phyloP scores from a whole-genome alignment of 495 filamentous ascomycete genomes.

The Aspergillus hancockii region DNA sequence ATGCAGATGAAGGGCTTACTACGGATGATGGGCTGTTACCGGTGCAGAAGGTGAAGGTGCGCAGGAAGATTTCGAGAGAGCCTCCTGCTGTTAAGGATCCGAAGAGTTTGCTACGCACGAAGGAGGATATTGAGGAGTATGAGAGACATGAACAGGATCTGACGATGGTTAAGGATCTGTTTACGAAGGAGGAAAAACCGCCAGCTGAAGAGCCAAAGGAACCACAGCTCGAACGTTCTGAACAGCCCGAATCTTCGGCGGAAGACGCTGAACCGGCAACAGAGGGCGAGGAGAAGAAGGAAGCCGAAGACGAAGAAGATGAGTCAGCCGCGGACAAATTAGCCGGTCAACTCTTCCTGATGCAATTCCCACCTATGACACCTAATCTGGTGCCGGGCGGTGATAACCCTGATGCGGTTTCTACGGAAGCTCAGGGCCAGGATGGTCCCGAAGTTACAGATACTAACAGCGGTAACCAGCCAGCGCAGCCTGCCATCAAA shows the following conservation, averaged over 20 bases:
- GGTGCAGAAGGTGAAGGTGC: slow-evolving; percentile 40
- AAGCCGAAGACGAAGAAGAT: slow-evolving; percentile 28
- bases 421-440: slow-evolving; percentile 11
- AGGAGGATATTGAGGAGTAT: slow-evolving; percentile 49
- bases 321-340: slow-evolving; percentile 32
- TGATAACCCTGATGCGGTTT: slow-evolving; percentile 19
- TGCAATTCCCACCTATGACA: slow-evolving; percentile 58
- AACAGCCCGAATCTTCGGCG: slow-evolving; percentile 9
- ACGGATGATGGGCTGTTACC: slow-evolving; percentile 43
- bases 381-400: slow-evolving; percentile 44
- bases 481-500: slow-evolving; percentile 30
- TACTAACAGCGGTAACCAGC: slow-evolving; percentile 8
- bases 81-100: slow-evolving; percentile 29
- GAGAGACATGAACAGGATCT: slow-evolving; percentile 46
- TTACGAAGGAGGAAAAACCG: slow-evolving; percentile 26
- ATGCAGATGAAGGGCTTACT: slow-evolving; percentile 24
- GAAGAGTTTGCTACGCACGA: slow-evolving; percentile 42
- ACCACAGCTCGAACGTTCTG: slow-evolving; percentile 14
- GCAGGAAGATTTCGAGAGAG: slow-evolving; percentile 33
- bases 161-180: slow-evolving; percentile 38
- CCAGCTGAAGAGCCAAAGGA: slow-evolving; percentile 17
- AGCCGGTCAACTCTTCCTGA: slow-evolving; percentile 49
- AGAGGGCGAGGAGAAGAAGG: slow-evolving; percentile 16
- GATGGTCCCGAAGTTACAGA: not conserved
- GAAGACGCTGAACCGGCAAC: slow-evolving; percentile 8